Base-by-base conservation (phyloP, 441 rosid genomes). In the Adansonia madagascariensis region DNA sequence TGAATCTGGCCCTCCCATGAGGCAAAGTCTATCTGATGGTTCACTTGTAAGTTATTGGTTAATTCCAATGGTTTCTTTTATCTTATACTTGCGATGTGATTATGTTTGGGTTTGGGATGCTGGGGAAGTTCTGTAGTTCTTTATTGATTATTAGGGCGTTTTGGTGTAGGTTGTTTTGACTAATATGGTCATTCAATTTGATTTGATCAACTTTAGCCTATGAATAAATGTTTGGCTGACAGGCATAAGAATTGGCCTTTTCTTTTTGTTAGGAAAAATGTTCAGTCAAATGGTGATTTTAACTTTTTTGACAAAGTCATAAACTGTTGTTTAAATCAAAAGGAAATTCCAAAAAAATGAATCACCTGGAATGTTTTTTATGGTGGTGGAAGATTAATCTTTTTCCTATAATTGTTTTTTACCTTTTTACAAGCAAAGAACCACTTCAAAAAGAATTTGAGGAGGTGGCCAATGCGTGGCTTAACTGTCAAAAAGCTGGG, bases 11-110 rank as follows among this genome's bases (percentile, higher is more conserved):
- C 81, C 56, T 79, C 73, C 88, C 62, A 84, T 97, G 90, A 88
- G 97, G 61, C 99, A 97, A 35, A 97, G 99, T 82, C 91, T 85
- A 83, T 97, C 99, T 41, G 99, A 97, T 75, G 99, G 98, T 84
- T 97, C 99, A 53, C 94, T 97, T 80, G 99, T 97, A 83, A 90
- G 99, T 92, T 66, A 46, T 62, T 75, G 43, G 60, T 59, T 31
- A 49, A 73, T 77, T 59, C 64, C 61, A 12, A 14, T 65, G 12
- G 47, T 17, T 68, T 47, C 56, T 47, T 44, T 20, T 12, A 47
- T 68, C 39, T 47, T 74, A 43, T 46, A 46, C 9, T 68, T 10
- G 9, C 18, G 41, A 22, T 68, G 18, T 12, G 53, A 47, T 47
- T 22, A 47, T 20, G 18, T 49, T 53, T 70, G 41, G 57, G 10